These are phyloP conservation scores for Boletus coccyginus DNA, from an alignment of 768 basidiomycete genomes.

Conservation along the genomic window DNA sequence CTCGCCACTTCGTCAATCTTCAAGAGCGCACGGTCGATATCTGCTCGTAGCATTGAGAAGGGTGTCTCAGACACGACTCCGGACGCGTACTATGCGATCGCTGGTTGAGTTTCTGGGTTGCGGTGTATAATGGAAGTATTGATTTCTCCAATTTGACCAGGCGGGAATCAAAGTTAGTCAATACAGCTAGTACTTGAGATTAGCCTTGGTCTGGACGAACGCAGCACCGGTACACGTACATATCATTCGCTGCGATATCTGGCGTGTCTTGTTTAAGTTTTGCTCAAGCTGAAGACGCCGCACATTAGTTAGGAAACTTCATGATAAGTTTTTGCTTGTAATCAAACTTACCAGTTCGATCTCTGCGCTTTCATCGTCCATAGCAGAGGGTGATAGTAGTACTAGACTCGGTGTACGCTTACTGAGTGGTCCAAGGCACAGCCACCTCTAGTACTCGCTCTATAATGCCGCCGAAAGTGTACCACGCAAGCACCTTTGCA, in stretches of 20 bases:
- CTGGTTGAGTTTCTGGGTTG: slow-evolving; percentile 71
- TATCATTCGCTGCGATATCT: slow-evolving; percentile 84
- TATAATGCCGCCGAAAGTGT: too few species aligned
- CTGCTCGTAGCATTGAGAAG: slow-evolving; percentile 36
- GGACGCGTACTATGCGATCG: slow-evolving; percentile 62
- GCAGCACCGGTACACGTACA: slow-evolving; percentile 43
- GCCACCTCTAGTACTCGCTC: too few species aligned
- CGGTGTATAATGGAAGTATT: slow-evolving; percentile 77
- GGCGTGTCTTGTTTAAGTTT: slow-evolving; percentile 81
- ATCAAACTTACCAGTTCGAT: slow-evolving; percentile 19
- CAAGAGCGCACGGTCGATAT: slow-evolving; percentile 74
- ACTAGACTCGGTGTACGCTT: neutral
- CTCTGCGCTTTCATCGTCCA: slow-evolving; percentile 29
- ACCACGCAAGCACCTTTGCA: too few species aligned
- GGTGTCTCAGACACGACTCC: neutral
- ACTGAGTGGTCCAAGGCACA: neutral
- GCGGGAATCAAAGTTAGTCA: slow-evolving; percentile 81
- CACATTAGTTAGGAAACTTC: neutral
- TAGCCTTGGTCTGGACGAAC: slow-evolving; percentile 11
- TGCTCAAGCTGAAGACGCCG: slow-evolving; percentile 63
- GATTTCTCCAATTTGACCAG: slow-evolving; percentile 83
- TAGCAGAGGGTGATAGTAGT: neutral
- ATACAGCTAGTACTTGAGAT: slow-evolving; percentile 62
- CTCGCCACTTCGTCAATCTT: slow-evolving; percentile 80
- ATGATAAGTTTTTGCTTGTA: neutral